A percentile compares a stretch with the other conserved stretches of the same genome.
Evolutionary conservation across 2,329 filamentous ascomycete genomes (phyloP).

Genomic region (Apiospora koreana): DNA sequence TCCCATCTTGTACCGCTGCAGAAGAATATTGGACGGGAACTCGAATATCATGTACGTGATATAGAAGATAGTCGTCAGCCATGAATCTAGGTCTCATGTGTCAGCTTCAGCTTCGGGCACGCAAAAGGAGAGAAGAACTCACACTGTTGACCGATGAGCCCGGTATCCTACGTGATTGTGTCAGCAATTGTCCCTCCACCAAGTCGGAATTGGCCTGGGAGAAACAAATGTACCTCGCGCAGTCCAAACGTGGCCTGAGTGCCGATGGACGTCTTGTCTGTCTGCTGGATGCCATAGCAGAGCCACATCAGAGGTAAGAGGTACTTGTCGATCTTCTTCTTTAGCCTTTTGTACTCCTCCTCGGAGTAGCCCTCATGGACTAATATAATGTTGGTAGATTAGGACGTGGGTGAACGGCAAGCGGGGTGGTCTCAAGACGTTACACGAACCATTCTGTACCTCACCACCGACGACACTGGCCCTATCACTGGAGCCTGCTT

Average conservation of each 20-base stretch:
- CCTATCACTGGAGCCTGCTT: conserved; percentile 23
- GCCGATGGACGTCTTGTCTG: conserved; percentile 45
- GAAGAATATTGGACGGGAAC: conserved; percentile 33
- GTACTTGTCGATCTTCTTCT: conserved; percentile 45
- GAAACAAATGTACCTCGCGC: conserved; percentile 25
- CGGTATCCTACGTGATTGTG: conserved; percentile 25
- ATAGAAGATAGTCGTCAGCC: conserved; percentile 35
- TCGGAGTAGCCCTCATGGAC: conserved; percentile 31
- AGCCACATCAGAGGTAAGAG: conserved; percentile 49
- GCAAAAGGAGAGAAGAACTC: not conserved
- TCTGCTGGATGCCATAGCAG: conserved; percentile 51
- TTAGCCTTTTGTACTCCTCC: conserved; percentile 39
- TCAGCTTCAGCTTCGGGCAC: not conserved
- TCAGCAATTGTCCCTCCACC: not conserved
- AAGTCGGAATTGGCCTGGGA: no score
- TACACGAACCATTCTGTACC: conserved; percentile 23
- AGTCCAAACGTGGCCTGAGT: conserved; percentile 41
- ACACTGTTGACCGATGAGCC: conserved; percentile 33
- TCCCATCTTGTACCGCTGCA: conserved; percentile 33
- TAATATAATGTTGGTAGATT: not conserved
- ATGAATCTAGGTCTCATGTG: conserved; percentile 26
- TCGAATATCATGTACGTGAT: conserved; percentile 34
- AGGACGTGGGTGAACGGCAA: not conserved
- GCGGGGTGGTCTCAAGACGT: not conserved
- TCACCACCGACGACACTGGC: conserved; percentile 23